Base-by-base conservation (phyloP, 371 early-diverging fungal species). In the Mycotypha africana region DNA sequence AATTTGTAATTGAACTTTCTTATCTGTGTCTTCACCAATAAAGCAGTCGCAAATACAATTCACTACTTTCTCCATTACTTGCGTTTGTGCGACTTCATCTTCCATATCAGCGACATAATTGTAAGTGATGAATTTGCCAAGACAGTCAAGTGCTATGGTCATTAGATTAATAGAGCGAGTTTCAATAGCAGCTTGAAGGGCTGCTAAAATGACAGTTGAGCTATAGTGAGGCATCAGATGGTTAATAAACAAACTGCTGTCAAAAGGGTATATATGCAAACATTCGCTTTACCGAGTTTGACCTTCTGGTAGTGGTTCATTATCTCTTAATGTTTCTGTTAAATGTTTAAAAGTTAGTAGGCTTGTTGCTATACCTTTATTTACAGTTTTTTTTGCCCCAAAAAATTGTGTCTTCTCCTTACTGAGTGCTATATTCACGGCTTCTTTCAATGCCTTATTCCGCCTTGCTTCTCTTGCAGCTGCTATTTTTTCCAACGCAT, bases 101-200 rank as follows among this genome's bases (percentile, higher is more conserved):
- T 65, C 69, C 57, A 65, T 67, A 42, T 70, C 67, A n/a, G 68
- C 78, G 26, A 85, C 69, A 54, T 78, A 84, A 28, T 81, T 78
- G 48, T 84, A 87, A 2, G 86, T 84, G 19, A 87, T 82, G 30
- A 87, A 81, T 57, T 87, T 87, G 47, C 82, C 85, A 25, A 87
- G 70, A 57, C 85, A 82, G 49, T 87, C 88, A 16, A 87, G 53
- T 2, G 79, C 64, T 16, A 76, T 69, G 3, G 72, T 79, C 56
- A 79, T 67, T n/a, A 79, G 54, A 32, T 55, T 60, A n/a, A 73
- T 60, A 38, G 65, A 62, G 22, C 75, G 67, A 38, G 85, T 71
- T 20, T 72, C 75, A 41, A 84, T 80, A 7, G 81, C 76, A 17
- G 70, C 41, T 47, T 79, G 76, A 22, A 86, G 54, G 15, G 85